Evolutionary conservation across 495 filamentous ascomycete genomes (phyloP).

Genomic region (Bacidia rubella): DNA sequence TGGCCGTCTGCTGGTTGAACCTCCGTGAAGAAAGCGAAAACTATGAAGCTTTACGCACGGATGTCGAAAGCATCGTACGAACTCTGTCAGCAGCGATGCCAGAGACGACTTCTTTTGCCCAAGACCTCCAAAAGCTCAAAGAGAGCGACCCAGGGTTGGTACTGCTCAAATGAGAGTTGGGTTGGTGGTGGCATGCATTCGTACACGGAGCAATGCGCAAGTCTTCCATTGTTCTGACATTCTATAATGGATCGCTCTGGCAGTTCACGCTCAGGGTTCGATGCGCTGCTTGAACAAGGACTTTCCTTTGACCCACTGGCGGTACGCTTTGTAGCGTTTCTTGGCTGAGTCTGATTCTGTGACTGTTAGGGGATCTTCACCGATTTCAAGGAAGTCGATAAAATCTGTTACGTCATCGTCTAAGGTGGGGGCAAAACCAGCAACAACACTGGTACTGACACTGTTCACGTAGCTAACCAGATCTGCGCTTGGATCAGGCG

Average conservation of each 20-base stretch:
- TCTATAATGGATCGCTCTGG: too few relatives aligned
- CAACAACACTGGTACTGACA: conserved; percentile 20
- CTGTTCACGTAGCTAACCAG: conserved; percentile 61
- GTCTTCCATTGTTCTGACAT: too few relatives aligned
- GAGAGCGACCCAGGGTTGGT: neutral
- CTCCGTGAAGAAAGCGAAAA: conserved; percentile 31
- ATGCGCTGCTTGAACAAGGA: conserved; percentile 85
- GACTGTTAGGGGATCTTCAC: conserved; percentile 78
- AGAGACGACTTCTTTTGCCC: neutral
- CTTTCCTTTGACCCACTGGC: conserved; percentile 86
- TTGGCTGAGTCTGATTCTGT: conserved; percentile 68
- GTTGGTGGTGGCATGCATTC: too few relatives aligned
- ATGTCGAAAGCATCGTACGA: conserved; percentile 4
- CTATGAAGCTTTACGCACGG: neutral
- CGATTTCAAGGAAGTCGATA: conserved; percentile 56
- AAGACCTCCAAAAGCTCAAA: neutral
- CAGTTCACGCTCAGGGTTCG: too few relatives aligned
- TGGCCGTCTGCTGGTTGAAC: conserved; percentile 56
- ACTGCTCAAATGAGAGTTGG: too few relatives aligned
- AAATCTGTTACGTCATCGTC: conserved; percentile 71
- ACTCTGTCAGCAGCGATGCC: neutral
- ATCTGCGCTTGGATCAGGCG: conserved; percentile 44
- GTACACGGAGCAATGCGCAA: too few relatives aligned
- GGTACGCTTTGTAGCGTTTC: conserved; percentile 91
- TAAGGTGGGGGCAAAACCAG: conserved; percentile 31